Evolutionary conservation across 2,329 filamentous ascomycete species (phyloP).

Genomic region (Talaromyces sp.): DNA sequence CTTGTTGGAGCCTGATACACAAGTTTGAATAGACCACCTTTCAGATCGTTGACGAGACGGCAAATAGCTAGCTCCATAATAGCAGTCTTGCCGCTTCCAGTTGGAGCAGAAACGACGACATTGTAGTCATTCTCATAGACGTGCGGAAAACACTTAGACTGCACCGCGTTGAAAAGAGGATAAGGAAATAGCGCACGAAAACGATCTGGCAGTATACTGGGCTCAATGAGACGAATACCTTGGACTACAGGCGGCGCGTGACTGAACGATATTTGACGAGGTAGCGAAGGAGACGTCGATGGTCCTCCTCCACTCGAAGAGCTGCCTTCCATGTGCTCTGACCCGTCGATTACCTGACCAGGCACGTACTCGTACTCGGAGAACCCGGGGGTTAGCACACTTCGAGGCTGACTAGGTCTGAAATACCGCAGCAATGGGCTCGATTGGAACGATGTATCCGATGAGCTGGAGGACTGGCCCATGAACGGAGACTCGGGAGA

Average conservation of each 20-base stretch:
- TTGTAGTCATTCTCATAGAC: slow-evolving; percentile 69
- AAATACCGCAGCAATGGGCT: slow-evolving; percentile 33
- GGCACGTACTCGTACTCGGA: slow-evolving; percentile 16
- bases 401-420: slow-evolving; percentile 16
- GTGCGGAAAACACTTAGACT: slow-evolving; percentile 70
- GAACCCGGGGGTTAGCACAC: not conserved
- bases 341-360: not conserved
- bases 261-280: slow-evolving; percentile 26
- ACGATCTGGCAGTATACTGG: slow-evolving; percentile 62
- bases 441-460: slow-evolving; percentile 26
- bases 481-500: slow-evolving; percentile 19
- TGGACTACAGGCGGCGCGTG: slow-evolving; percentile 48
- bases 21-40: slow-evolving; percentile 66
- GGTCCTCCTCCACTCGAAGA: not conserved
- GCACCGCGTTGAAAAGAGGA: slow-evolving; percentile 73
- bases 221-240: slow-evolving; percentile 59
- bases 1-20: slow-evolving; percentile 84
- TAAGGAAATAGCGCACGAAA: slow-evolving; percentile 69
- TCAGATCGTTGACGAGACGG: slow-evolving; percentile 57
- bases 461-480: slow-evolving; percentile 29
- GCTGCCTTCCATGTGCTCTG: not conserved
- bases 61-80: slow-evolving; percentile 80
- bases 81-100: slow-evolving; percentile 79
- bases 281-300: slow-evolving; percentile 14
- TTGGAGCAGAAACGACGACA: slow-evolving; percentile 74